Evolutionary conservation across 306 rosid species (phyloP), one percentile per base, ranked within the genome.

Genomic region (Styphnolobium japonicum): DNA sequence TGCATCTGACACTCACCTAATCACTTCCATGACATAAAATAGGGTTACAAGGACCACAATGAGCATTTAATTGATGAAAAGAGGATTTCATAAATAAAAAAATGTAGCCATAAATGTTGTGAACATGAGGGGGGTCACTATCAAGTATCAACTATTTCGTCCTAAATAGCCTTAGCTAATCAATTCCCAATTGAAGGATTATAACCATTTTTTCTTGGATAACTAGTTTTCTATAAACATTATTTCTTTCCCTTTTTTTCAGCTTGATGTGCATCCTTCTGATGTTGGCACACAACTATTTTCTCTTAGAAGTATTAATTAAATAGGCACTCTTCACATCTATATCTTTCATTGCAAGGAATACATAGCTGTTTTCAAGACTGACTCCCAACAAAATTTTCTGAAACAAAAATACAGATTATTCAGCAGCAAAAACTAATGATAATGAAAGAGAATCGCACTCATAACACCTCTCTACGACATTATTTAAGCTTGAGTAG

Each of bases 61-160:
- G 10, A 43, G 83, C 75, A 86, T 76, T 76, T 66, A 86, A 71
- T 83, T 71, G 61, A 23, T 29, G 31, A 60, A 51, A 37, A 18
- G 5, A 10, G 25, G 46, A 74, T 60, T 48, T 15, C 56, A 31
- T 45, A 4, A 10, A 72, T 53, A 1, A 10, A 57, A 71, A 40
- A 1, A 29, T 33, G 71, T 10, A 18, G n/a, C 33, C 69, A 43
- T 78, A 53, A 77, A 70, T 70, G 75, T 71, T 22, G 1, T 51
- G 27, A 52, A 77, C 7, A 51, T 36, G 14, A 60, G 43, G 31
- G 31, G 49, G 14, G 4, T 65, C 63, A 52, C 62, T 3, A 7
- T 73, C 14, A 27, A 29, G 42, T 3, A 31, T 3, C n/a, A n/a
- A n/a, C n/a, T 42, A 31, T 56, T 75, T 75, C 60, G 14, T 29